These are phyloP conservation scores for Sanguinoderma infundibulare DNA, from an alignment of 1,284 basidiomycete species.

Conservation along the genomic window DNA sequence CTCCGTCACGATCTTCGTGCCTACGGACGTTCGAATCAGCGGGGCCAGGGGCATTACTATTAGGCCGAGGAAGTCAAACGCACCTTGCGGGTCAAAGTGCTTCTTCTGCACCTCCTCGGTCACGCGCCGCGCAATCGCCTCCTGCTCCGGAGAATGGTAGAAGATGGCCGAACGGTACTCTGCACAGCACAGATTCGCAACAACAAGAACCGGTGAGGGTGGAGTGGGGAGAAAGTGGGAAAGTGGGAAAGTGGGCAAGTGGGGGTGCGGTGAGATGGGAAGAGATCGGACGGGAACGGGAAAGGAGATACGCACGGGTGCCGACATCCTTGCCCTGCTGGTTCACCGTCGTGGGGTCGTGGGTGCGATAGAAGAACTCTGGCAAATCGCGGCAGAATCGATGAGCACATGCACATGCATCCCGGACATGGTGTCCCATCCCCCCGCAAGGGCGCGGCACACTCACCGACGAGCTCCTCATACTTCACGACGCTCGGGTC, in stretches of 20 bases:
- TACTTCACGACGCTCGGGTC: constrained; percentile 82
- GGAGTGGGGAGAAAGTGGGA: too few species aligned
- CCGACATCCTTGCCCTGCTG: constrained; percentile 80
- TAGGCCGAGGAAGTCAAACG: neutral
- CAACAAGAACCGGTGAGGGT: too few species aligned
- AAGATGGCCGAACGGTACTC: constrained; percentile 97
- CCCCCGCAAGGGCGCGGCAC: too few species aligned
- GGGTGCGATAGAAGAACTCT: constrained; percentile 95
- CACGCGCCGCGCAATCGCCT: constrained; percentile 74
- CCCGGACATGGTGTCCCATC: too few species aligned
- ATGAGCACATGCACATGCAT: neutral
- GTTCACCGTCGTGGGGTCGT: constrained; percentile 90
- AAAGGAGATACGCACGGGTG: constrained; percentile 60
- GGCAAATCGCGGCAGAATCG: constrained; percentile 7
- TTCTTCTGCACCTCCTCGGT: constrained; percentile 87
- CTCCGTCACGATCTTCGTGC: constrained; percentile 79
- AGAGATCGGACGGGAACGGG: neutral
- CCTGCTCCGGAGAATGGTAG: constrained; percentile 79
- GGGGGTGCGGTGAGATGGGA: neutral
- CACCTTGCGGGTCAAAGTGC: constrained; percentile 74
- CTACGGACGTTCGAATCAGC: constrained; percentile 11
- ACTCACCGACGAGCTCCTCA: constrained; percentile 80
- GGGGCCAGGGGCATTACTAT: too few species aligned
- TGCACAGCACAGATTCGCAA: constrained; percentile 41
- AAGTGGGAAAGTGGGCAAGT: neutral